Evolutionary conservation across 2,329 filamentous ascomycete genomes (phyloP).

Genomic region (Verticillium nonalfalfae): DNA sequence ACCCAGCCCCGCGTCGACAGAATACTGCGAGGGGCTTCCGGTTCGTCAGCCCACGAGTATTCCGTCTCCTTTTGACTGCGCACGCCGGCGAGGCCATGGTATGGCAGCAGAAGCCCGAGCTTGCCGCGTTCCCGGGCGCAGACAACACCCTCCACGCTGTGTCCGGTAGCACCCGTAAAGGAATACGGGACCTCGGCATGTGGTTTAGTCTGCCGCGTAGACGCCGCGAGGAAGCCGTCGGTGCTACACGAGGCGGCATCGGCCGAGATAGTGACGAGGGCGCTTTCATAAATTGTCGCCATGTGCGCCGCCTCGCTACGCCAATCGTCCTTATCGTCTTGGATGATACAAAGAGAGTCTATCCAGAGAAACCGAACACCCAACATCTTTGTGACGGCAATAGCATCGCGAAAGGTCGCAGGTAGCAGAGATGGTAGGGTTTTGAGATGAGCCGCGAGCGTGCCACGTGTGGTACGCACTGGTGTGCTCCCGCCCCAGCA

Average conservation of each 20-base stretch:
- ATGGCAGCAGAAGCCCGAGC: neutral
- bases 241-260: neutral
- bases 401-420: slow-evolving; percentile 17
- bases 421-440: slow-evolving; percentile 5
- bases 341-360: slow-evolving; percentile 24
- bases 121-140: neutral
- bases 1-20: slow-evolving; percentile 2
- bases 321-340: slow-evolving; percentile 14
- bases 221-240: neutral
- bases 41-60: neutral
- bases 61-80: neutral
- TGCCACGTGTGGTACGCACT: neutral
- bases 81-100: neutral
- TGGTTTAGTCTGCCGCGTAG: neutral
- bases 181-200: neutral
- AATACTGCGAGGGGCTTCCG: neutral
- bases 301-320: slow-evolving; percentile 8
- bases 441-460: neutral
- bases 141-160: rapidly evolving
- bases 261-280: slow-evolving; percentile 8
- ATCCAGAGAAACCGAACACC: slow-evolving; percentile 22
- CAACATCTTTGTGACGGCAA: slow-evolving; percentile 16
- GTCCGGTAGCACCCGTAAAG: neutral
- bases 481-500: slow-evolving; percentile 5
- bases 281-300: slow-evolving; percentile 10